Conservation (phyloP, 371 early-diverging fungal genomes). For the Encephalitozoon hellem region DNA sequence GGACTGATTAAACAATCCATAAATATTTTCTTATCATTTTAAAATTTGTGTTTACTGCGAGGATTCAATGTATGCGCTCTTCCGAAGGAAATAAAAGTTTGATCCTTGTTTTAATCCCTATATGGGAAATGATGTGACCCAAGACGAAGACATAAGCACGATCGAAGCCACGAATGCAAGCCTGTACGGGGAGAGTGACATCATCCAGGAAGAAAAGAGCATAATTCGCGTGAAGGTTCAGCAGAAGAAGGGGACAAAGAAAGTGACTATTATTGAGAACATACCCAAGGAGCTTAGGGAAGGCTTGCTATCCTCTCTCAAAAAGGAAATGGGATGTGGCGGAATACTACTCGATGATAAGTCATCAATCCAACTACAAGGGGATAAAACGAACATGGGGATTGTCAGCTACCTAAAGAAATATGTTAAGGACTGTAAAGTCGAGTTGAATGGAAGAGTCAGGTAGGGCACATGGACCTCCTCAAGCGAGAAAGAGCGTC, state of each 20-base stretch:
- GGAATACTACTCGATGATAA: conserved; percentile 25
- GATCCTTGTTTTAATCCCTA: neutral
- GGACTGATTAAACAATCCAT: conserved; percentile 31
- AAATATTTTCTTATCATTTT: neutral
- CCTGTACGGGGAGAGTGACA: conserved; percentile 14
- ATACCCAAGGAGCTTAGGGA: conserved; percentile 9
- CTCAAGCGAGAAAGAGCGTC: neutral
- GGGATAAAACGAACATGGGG: conserved; percentile 29
- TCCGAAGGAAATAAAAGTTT: conserved; percentile 2
- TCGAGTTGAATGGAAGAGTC: conserved; percentile 28
- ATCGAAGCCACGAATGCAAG: neutral
- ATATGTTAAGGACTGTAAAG: neutral
- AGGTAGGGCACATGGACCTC: neutral
- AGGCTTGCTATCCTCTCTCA: conserved; percentile 16
- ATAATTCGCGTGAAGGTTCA: conserved; percentile 37
- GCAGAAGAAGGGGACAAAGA: conserved; percentile 37
- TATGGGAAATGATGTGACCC: neutral
- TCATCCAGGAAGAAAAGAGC: conserved; percentile 6
- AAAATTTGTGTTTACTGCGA: neutral
- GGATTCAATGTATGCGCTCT: neutral
- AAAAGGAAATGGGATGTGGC: conserved; percentile 37
- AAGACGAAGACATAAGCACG: neutral
- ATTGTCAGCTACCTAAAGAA: conserved; percentile 13
- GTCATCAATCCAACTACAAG: conserved; percentile 25
- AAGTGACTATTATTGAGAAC: conserved; percentile 36